Conservation (phyloP, 108 stramenopile genomes). For the Parietichytrium sp. region DNA sequence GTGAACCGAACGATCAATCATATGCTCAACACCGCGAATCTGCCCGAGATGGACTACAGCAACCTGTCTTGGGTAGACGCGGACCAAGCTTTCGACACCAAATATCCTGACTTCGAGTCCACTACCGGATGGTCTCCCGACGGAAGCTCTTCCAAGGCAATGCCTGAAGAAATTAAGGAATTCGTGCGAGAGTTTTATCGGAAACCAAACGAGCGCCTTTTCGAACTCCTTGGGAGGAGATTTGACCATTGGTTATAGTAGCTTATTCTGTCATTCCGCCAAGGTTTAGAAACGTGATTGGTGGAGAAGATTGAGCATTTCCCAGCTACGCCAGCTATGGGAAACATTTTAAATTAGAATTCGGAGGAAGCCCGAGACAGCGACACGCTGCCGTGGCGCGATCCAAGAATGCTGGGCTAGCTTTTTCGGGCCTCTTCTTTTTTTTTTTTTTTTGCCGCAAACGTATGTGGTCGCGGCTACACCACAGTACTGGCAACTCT, state of each 20-base stretch:
- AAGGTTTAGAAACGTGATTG: too few species aligned
- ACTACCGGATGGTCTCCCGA: conserved; percentile 7
- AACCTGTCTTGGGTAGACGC: not conserved
- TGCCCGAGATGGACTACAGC: not conserved
- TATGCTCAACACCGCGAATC: not conserved
- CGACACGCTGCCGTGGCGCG: too few species aligned
- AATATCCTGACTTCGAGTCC: conserved; percentile 6
- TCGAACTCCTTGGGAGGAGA: not conserved
- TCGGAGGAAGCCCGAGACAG: too few species aligned
- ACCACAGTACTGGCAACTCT: too few species aligned
- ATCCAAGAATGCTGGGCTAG: not conserved
- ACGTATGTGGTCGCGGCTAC: too few species aligned
- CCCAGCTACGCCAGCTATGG: too few species aligned
- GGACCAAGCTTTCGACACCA: not conserved
- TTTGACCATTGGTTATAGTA: not conserved
- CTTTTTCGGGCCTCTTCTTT: not conserved
- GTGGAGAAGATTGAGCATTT: too few species aligned
- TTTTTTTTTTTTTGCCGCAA: not conserved
- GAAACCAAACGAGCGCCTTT: conserved; percentile 8
- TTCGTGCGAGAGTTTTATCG: not conserved
- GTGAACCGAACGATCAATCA: not conserved
- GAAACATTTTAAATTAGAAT: too few species aligned
- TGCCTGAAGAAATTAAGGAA: not conserved
- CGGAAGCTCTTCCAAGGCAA: not conserved
- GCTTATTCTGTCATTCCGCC: too few species aligned